Conservation (phyloP, 805 yeast genomes). For the Kodamaea hsintzibuensis region DNA sequence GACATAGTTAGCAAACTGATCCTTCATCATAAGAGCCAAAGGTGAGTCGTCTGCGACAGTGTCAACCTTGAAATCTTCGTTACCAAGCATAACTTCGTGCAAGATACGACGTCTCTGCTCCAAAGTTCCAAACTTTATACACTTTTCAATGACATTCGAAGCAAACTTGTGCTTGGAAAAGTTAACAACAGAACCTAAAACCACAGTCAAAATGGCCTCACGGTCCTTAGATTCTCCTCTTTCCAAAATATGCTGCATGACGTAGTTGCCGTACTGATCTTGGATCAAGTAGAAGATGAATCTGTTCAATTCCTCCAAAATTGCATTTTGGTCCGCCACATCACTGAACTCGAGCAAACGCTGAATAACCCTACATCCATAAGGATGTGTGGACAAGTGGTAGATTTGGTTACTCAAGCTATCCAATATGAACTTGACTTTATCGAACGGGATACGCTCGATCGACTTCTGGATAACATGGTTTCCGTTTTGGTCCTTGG, state of each 20-base stretch:
- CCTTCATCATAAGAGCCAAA: slow-evolving; percentile 91
- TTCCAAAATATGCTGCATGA: slow-evolving; percentile 92
- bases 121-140: slow-evolving; percentile 70
- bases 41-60: slow-evolving; percentile 64
- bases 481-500: slow-evolving; percentile 94
- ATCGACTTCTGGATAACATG: slow-evolving; percentile 96
- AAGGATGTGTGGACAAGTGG: slow-evolving; percentile 90
- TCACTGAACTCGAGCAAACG: slow-evolving; percentile 81
- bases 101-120: slow-evolving; percentile 64
- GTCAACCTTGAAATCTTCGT: slow-evolving; percentile 47
- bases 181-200: slow-evolving; percentile 68
- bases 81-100: slow-evolving; percentile 60
- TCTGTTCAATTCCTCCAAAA: slow-evolving; percentile 70
- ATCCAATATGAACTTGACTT: slow-evolving; percentile 69
- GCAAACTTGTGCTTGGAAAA: slow-evolving; percentile 97
- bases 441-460: slow-evolving; percentile 75
- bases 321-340: slow-evolving; percentile 60
- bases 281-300: slow-evolving; percentile 77
- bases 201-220: slow-evolving; percentile 62
- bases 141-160: slow-evolving; percentile 94
- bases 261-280: slow-evolving; percentile 98
- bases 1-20: slow-evolving; percentile 96
- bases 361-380: slow-evolving; percentile 97
- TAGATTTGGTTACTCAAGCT: slow-evolving; percentile 71
- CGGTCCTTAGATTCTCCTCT: slow-evolving; percentile 69